Conservation (phyloP, 2,329 filamentous ascomycete genomes). For the Aspergillus neotritici region DNA sequence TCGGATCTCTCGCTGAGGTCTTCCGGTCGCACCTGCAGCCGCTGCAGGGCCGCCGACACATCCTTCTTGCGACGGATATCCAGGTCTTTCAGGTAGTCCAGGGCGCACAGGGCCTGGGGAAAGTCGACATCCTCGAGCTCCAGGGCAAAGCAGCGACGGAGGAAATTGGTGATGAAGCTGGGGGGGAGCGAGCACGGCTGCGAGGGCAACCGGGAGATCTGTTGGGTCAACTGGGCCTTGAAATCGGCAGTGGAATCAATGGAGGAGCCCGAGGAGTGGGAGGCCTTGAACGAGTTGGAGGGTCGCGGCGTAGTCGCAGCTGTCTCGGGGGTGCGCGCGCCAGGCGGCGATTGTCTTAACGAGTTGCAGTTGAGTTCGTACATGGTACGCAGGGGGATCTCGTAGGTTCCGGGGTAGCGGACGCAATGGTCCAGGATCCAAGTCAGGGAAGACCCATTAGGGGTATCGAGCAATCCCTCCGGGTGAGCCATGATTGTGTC, state of each 20-base stretch:
- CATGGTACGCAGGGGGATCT: slow-evolving; percentile 62
- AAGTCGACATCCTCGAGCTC: slow-evolving; percentile 58
- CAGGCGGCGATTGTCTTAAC: slow-evolving; percentile 32
- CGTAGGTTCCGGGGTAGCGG: slow-evolving; percentile 57
- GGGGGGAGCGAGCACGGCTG: slow-evolving; percentile 59
- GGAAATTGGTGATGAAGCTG: slow-evolving; percentile 57
- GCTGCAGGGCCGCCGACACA: slow-evolving; percentile 49
- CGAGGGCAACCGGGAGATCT: slow-evolving; percentile 54
- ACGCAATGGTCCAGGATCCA: slow-evolving; percentile 57
- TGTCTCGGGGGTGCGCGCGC: slow-evolving; percentile 27
- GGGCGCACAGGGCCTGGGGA: slow-evolving; percentile 57
- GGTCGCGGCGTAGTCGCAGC: slow-evolving; percentile 27
- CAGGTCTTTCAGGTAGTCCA: slow-evolving; percentile 62
- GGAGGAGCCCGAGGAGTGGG: slow-evolving; percentile 15
- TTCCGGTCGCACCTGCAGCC: slow-evolving; percentile 48
- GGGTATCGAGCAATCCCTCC: slow-evolving; percentile 17
- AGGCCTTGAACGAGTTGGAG: slow-evolving; percentile 24
- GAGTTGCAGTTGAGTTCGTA: slow-evolving; percentile 60
- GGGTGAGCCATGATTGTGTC: slow-evolving; percentile 13
- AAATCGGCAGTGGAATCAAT: slow-evolving; percentile 39
- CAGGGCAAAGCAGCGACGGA: slow-evolving; percentile 54
- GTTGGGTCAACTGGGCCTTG: slow-evolving; percentile 39
- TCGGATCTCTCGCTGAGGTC: slow-evolving; percentile 46
- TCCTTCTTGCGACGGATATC: slow-evolving; percentile 57
- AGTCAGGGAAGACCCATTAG: slow-evolving; percentile 40